Percentiles rank a stretch among this genome's conserved stretches.
phyloP scores from a whole-genome alignment of 305 asterid genomes.

The Fraxinus greggii region DNA sequence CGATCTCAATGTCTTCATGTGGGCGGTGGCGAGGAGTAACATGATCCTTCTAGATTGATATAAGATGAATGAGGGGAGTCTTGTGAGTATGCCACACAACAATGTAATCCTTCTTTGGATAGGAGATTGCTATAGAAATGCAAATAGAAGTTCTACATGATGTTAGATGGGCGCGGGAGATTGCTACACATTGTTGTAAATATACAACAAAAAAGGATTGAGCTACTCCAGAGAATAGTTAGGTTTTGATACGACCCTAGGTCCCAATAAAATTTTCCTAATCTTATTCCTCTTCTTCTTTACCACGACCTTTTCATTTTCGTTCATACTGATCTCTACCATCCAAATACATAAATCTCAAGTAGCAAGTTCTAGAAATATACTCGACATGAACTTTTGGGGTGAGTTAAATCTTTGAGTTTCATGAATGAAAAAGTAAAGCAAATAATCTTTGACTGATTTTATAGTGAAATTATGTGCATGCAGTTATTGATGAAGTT shows the following conservation, averaged over 20 bases:
- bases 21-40: too few relatives aligned
- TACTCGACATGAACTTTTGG: not conserved
- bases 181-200: not conserved
- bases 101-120: too few relatives aligned
- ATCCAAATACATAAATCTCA: not conserved
- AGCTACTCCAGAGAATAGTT: not conserved
- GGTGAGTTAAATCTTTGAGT: not conserved
- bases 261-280: not conserved
- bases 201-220: not conserved
- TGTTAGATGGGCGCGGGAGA: not conserved
- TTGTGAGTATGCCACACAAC: not conserved
- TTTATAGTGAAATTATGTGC: not conserved
- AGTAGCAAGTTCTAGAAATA: not conserved
- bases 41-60: not conserved
- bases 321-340: not conserved
- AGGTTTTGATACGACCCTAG: not conserved
- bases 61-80: not conserved
- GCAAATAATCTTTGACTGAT: not conserved
- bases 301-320: not conserved
- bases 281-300: not conserved
- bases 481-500: not conserved
- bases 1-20: too few relatives aligned
- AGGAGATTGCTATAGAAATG: not conserved
- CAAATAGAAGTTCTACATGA: not conserved
- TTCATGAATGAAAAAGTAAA: too few relatives aligned